A percentile compares a stretch with the other conserved stretches of the same genome.
Evolutionary conservation across 805 yeast species (phyloP).

Genomic region (Kuraishia hungarica): DNA sequence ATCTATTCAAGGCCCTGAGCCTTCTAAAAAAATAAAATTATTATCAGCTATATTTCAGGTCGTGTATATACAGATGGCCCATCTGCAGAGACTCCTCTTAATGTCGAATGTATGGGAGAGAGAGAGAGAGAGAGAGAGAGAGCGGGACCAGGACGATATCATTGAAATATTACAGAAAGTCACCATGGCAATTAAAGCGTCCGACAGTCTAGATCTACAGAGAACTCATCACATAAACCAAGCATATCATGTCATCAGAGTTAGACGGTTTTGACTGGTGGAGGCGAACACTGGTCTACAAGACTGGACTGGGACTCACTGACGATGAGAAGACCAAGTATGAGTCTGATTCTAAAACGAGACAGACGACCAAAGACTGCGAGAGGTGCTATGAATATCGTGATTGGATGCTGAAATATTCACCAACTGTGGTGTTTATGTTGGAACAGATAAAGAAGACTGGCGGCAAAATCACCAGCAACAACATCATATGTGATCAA

Average conservation of each 20-base stretch:
- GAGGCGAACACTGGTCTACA: conserved; percentile 63
- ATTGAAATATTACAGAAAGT: too few relatives aligned
- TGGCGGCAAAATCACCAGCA: conserved; percentile 32
- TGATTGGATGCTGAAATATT: conserved; percentile 71
- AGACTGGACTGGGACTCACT: conserved; percentile 59
- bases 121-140: too few relatives aligned
- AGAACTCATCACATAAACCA: not conserved
- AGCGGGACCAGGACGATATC: too few relatives aligned
- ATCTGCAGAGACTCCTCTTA: too few relatives aligned
- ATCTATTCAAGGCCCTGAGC: too few relatives aligned
- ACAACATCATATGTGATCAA: conserved; percentile 64
- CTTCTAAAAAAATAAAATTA: not conserved
- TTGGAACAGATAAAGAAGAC: conserved; percentile 68
- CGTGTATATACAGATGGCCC: not conserved
- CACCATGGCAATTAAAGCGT: too few relatives aligned
- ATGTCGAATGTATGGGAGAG: too few relatives aligned
- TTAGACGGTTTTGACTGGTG: conserved; percentile 62
- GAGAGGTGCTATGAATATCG: conserved; percentile 61
- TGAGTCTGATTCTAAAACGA: conserved; percentile 42
- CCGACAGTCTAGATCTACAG: too few relatives aligned
- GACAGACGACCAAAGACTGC: conserved; percentile 47
- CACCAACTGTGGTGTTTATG: conserved; percentile 87
- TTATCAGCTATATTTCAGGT: not conserved
- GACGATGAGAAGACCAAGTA: conserved; percentile 44
- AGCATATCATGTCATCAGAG: conserved; percentile 16